These are phyloP conservation scores for Paracorniculantispora psalliotae DNA, from an alignment of 2,329 filamentous ascomycete species.

Conservation along the genomic window DNA sequence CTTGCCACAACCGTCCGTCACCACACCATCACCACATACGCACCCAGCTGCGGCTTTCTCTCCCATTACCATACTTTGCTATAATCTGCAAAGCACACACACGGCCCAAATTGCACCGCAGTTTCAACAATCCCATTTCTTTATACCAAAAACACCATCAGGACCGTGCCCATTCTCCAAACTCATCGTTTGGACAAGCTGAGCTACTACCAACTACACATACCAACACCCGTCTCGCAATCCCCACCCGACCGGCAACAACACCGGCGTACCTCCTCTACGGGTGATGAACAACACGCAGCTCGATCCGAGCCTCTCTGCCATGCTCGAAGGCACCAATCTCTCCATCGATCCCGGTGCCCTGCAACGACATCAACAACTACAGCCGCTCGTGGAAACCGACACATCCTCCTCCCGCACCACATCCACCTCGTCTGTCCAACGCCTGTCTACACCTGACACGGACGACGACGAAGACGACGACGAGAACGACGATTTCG, in stretches of 20 bases:
- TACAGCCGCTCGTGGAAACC: background rate
- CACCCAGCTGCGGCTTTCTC: too few relatives aligned
- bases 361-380: background rate
- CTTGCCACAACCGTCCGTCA: background rate
- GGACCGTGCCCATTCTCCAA: too few relatives aligned
- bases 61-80: background rate
- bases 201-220: too few relatives aligned
- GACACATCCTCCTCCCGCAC: slow-evolving; percentile 9
- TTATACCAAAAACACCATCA: background rate
- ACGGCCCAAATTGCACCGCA: too few relatives aligned
- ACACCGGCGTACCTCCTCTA: background rate
- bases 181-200: too few relatives aligned
- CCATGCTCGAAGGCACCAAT: slow-evolving; percentile 4
- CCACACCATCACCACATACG: background rate
- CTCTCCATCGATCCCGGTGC: slow-evolving; percentile 6
- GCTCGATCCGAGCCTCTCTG: slow-evolving; percentile 5
- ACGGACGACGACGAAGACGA: background rate
- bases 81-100: background rate
- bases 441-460: background rate
- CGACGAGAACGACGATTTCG: background rate
- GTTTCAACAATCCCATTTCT: too few relatives aligned
- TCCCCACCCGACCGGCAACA: background rate
- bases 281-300: slow-evolving; percentile 10
- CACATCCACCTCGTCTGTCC: slow-evolving; percentile 7
- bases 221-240: background rate